Percentiles rank a stretch among this genome's conserved stretches.
phyloP scores from a whole-genome alignment of 352 stramenopile species.

The Pythium insidiosum region DNA sequence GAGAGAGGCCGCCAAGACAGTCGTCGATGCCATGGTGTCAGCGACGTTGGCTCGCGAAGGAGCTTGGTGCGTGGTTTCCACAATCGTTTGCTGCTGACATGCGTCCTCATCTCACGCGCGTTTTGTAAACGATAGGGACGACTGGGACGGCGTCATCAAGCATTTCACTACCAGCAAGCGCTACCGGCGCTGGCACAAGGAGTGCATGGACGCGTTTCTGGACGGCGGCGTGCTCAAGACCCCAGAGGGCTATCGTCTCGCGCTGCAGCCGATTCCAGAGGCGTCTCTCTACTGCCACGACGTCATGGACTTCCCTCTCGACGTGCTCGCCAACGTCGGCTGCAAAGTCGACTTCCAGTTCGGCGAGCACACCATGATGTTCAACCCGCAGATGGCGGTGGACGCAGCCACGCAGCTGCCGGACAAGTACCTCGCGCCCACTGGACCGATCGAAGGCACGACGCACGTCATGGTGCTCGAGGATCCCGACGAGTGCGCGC shows the following conservation, averaged over 20 bases:
- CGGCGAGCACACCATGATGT: conserved; percentile 8
- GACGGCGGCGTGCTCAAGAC: conserved; percentile 3
- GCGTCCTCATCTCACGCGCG: no score
- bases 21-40: conserved; percentile 9
- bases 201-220: conserved; percentile 10
- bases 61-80: conserved; percentile 6
- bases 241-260: conserved; percentile 9
- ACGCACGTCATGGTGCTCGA: conserved; percentile 17
- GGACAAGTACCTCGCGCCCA: no score
- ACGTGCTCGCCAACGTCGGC: conserved; percentile 1
- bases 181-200: conserved; percentile 10
- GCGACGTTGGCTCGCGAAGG: conserved; percentile 2
- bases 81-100: no score
- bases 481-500: conserved; percentile 15
- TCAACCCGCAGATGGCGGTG: conserved; percentile 3
- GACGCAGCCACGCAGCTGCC: neutral
- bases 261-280: conserved; percentile 8
- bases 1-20: no score
- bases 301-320: neutral
- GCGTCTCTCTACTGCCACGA: conserved; percentile 10
- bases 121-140: no score
- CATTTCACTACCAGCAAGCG: conserved; percentile 11
- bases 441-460: no score
- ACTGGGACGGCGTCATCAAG: conserved; percentile 10
- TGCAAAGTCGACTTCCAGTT: conserved; percentile 10